Evolutionary conservation across 2,329 filamentous ascomycete genomes (phyloP), one percentile per base, ranked within the genome.

Genomic region (Verticillium nubilum): DNA sequence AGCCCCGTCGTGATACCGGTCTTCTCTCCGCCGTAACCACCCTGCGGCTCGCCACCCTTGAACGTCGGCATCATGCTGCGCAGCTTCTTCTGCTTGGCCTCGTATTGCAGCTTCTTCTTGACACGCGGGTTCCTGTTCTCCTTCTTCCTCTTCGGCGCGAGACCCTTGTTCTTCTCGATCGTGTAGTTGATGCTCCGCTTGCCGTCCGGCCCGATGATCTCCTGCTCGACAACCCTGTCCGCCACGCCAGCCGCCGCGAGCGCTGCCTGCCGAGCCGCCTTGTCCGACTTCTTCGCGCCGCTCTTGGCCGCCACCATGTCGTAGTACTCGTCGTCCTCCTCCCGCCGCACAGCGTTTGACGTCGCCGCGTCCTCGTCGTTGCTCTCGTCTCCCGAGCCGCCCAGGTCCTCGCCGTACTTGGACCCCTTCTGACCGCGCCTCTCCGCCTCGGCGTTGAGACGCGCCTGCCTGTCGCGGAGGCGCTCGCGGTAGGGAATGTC

Each of bases 61-160:
- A 93, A 98, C 15, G 91, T 81, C 9, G 90, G 85, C 78, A 90
- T 91, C 80, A 93, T 91, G 71, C 89, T 94, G 69, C 86, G 86
- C 70, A 98, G 77, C 83, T 98, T 97, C 90, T 97, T 98, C 85
- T 94, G 90, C 84, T 96, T 97, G 74, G 92, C 89, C 72, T 96
- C 92, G 74, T 86, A 99, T 86, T 92, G 92, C 86, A 92, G 92
- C 76, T 92, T 87, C 89, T 97, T 98, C 89, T 98, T 99, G 65
- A 98, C 94, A 73, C 95, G 83, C 35, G 95, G 93, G 78, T 99
- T 99, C 64, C 94, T 83, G 60, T 92, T 89, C 67, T 96, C 93
- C 86, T 99, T 98, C 83, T 90, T 96, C 64, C 94, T 83, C 75
- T 90, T 89, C 54, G 93, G 92, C 61, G 91, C 88, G 63, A 99